Percentiles rank a stretch among this genome's conserved stretches.
Evolutionary conservation across 495 filamentous ascomycete species (phyloP).

Genomic region (Cercophora sp.): DNA sequence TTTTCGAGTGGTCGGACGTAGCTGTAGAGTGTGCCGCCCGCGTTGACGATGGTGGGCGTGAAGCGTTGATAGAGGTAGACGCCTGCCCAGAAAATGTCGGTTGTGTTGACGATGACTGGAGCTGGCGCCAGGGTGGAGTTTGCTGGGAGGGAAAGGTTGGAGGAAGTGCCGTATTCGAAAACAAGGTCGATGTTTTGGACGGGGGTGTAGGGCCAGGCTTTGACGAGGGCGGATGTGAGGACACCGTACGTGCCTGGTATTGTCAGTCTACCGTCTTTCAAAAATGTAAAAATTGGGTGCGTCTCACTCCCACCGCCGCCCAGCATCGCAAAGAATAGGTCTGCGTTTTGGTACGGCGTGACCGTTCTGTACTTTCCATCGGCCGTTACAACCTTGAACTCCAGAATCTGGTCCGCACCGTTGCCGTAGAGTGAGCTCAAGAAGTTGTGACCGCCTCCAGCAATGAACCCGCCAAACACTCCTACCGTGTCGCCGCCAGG

Average conservation of each 20-base stretch:
- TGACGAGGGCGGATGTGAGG: slow-evolving; percentile 45
- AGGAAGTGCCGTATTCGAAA: slow-evolving; percentile 19
- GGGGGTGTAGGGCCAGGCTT: slow-evolving; percentile 31
- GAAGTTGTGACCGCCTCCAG: slow-evolving; percentile 49
- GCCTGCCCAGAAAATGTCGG: slow-evolving; percentile 47
- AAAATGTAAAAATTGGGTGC: not conserved
- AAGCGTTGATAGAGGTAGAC: slow-evolving; percentile 40
- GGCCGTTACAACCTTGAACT: slow-evolving; percentile 51
- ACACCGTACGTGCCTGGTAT: slow-evolving; percentile 49
- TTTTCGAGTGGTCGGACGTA: slow-evolving; percentile 28
- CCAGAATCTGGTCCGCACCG: slow-evolving; percentile 47
- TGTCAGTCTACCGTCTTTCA: slow-evolving; percentile 6
- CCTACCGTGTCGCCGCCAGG: slow-evolving; percentile 41
- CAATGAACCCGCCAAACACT: slow-evolving; percentile 31
- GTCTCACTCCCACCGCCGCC: slow-evolving; percentile 42
- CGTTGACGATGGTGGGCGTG: slow-evolving; percentile 29
- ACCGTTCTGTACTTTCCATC: slow-evolving; percentile 49
- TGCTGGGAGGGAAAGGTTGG: slow-evolving; percentile 13
- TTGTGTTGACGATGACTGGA: slow-evolving; percentile 7
- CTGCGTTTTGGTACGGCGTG: slow-evolving; percentile 41
- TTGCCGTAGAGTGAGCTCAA: slow-evolving; percentile 50
- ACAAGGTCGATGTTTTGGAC: slow-evolving; percentile 24
- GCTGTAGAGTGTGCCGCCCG: slow-evolving; percentile 42
- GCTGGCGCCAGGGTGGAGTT: slow-evolving; percentile 17
- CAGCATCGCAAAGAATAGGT: slow-evolving; percentile 55